A percentile compares a stretch with the other conserved stretches of the same genome.
Evolutionary conservation across 257 asterid genomes (phyloP).

Genomic region (Fraxinus quadrangulata): DNA sequence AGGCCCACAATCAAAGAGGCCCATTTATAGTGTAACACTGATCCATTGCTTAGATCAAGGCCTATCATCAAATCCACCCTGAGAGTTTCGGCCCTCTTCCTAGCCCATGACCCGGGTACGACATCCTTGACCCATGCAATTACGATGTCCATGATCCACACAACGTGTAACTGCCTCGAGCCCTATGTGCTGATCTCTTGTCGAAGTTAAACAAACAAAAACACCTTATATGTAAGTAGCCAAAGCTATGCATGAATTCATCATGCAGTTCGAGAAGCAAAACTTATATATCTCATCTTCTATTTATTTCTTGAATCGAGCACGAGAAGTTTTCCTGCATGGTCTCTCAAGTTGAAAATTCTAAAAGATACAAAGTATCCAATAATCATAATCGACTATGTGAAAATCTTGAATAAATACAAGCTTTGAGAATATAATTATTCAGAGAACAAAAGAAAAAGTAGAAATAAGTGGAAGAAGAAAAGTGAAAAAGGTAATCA

Average conservation of each 20-base stretch:
- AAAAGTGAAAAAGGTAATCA: neutral
- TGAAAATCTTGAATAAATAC: neutral
- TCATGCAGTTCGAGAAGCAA: neutral
- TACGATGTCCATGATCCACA: neutral
- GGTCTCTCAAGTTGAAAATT: neutral
- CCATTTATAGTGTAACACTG: neutral
- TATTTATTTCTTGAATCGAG: neutral
- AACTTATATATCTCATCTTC: neutral
- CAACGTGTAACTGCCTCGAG: neutral
- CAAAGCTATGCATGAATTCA: neutral
- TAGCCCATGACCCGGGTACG: no score
- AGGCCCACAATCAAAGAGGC: neutral
- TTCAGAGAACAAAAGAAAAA: neutral
- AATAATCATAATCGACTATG: neutral
- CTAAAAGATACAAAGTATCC: neutral
- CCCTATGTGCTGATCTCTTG: neutral
- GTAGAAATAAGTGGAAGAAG: neutral
- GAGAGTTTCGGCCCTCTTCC: no score
- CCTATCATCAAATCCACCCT: no score
- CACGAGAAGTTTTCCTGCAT: neutral
- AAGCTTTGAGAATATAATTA: no score
- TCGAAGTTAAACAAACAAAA: neutral
- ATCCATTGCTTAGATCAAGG: neutral
- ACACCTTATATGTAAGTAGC: neutral
- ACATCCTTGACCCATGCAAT: neutral